Evolutionary conservation across 306 rosid genomes (phyloP), one percentile per base, ranked within the genome.

Genomic region (Dalbergia cochinchinensis): DNA sequence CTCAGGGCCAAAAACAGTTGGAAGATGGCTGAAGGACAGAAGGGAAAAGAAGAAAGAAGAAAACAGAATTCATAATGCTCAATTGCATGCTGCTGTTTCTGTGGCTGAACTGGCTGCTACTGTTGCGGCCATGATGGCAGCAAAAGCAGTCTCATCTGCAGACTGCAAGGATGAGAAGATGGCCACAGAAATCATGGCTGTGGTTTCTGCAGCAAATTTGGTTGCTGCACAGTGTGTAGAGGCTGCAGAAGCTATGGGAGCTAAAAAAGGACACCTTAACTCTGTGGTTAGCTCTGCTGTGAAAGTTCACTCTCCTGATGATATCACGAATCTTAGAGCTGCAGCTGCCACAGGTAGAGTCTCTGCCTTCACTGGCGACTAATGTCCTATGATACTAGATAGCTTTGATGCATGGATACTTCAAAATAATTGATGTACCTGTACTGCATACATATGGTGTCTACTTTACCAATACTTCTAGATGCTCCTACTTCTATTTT

Each of bases 161-260:
- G 64, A 87, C 0, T 77, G 58, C 47, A 92, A 92, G 78, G 92
- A 89, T 13, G 92, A 91, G 75, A 92, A 82, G 50, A 85, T 87
- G 66, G 86, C 86, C 35, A 90, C 94, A 0, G 97, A 94, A 20
- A 20, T 20, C 57, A 82, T 92, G 90, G 94, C 97, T 6, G 88
- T 95, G 82, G 99, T 98, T 12, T 95, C 98, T 42, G 99, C 99
- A 3, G 98, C 99, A 19, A 86, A 97, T 9, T 78, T 95, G 65
- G 94, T 95, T 68, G 99, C 99, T 65, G 97, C 96, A 50, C 99
- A 95, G 72, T 95, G 99, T 72, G 98, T 94, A 1, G 99, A 95
- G 73, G 97, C 98, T 11, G 99, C 97, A 3, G 99, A 95, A 80
- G 86, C 98, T 37, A 87, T 92, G 90, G 98, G 99, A 72, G 97